Conservation (phyloP, 805 yeast genomes). For the Wickerhamiella kazuoi region DNA sequence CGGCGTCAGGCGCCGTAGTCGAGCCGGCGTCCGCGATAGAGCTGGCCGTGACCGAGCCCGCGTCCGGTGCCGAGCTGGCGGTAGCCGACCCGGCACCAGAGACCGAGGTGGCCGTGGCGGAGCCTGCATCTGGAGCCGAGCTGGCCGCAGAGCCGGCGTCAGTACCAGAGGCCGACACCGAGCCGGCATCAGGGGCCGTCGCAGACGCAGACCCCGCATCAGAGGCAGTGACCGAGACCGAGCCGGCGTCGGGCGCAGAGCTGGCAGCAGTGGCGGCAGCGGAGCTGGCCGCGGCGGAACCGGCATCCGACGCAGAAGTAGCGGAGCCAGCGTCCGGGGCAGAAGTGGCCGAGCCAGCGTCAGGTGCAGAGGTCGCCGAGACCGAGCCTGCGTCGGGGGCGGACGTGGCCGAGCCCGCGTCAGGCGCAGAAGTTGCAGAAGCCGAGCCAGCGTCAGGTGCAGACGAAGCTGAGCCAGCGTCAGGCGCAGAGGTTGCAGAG, state of each 20-base stretch:
- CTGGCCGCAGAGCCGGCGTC: neutral
- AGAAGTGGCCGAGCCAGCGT: constrained; percentile 1
- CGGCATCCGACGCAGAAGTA: neutral
- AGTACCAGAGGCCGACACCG: neutral
- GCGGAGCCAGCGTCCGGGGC: neutral
- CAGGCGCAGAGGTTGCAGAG: neutral
- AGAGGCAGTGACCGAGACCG: constrained; percentile 1
- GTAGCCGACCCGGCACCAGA: too few species aligned
- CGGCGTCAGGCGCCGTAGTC: too few species aligned
- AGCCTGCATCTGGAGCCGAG: too few species aligned
- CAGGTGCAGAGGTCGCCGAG: constrained; percentile 2
- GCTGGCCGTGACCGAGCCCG: too few species aligned
- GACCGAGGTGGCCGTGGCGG: too few species aligned
- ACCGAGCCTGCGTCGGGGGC: constrained; percentile 4
- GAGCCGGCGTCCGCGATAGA: too few species aligned
- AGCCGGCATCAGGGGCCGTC: neutral
- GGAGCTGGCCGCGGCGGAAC: neutral
- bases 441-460: constrained; percentile 1
- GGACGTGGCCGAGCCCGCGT: constrained; percentile 5
- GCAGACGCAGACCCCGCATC: neutral
- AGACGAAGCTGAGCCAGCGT: neutral
- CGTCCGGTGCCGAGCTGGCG: too few species aligned
- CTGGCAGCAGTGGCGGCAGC: neutral
- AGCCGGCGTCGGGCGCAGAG: neutral
- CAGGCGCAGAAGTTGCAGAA: constrained; percentile 5